These are phyloP conservation scores for Leucosporidium yakuticum DNA, from an alignment of 768 basidiomycete species.

Conservation along the genomic window DNA sequence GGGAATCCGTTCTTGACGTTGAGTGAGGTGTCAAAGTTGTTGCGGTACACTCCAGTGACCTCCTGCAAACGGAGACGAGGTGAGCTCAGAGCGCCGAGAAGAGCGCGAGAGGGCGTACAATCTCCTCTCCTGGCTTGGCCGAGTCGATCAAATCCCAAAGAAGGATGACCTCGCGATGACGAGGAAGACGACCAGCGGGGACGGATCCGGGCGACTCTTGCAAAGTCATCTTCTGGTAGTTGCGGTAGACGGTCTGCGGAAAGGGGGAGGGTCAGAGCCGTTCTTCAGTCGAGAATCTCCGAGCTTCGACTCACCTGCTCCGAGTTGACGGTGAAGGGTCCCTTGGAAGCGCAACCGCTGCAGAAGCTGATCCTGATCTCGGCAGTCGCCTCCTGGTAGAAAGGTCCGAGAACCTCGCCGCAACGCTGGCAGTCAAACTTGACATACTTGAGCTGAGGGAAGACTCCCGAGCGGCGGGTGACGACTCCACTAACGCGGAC, in stretches of 20 bases:
- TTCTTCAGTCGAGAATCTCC: neutral
- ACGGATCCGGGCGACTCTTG: constrained; percentile 98
- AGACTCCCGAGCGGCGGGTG: constrained; percentile 88
- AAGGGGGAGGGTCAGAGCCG: neutral
- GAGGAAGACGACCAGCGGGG: constrained; percentile 90
- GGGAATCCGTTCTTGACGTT: constrained; percentile 99
- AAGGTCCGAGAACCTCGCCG: constrained; percentile 86
- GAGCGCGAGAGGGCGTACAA: constrained; percentile 54
- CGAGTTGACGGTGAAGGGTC: constrained; percentile 92
- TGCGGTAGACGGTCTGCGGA: constrained; percentile 87
- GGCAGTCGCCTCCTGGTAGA: constrained; percentile 92
- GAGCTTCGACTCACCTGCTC: constrained; percentile 62
- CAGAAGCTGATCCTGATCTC: constrained; percentile 94
- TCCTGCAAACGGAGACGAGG: constrained; percentile 54
- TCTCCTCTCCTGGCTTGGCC: constrained; percentile 97
- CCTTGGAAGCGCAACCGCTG: constrained; percentile 85
- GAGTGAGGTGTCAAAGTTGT: constrained; percentile 96
- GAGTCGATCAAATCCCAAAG: constrained; percentile 98
- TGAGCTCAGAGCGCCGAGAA: neutral
- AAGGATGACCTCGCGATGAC: constrained; percentile 92
- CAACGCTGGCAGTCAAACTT: constrained; percentile 98
- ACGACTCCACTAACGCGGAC: constrained; percentile 95
- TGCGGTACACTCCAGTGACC: constrained; percentile 94
- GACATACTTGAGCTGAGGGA: constrained; percentile 98
- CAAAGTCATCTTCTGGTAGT: constrained; percentile 97